Percentiles rank a stretch among this genome's conserved stretches.
These are phyloP conservation scores for Aspergillus carlsbadensis DNA, from an alignment of 495 filamentous ascomycete species.

Conservation along the genomic window DNA sequence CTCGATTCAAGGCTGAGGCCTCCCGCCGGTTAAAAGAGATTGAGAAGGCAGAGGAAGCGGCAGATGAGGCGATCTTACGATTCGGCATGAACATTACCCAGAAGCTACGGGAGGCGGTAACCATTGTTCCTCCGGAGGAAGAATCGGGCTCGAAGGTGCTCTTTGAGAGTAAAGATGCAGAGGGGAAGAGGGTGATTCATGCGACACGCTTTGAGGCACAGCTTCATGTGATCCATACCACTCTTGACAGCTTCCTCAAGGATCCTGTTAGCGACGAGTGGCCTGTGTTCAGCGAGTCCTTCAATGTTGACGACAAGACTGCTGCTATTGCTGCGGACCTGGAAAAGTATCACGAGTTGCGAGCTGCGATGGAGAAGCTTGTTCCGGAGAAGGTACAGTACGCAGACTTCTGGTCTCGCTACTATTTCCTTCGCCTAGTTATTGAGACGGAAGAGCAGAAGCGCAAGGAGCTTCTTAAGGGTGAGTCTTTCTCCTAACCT, in stretches of 20 bases:
- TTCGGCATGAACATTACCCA: constrained; percentile 90
- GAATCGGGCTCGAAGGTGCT: constrained; percentile 52
- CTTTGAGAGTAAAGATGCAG: constrained; percentile 89
- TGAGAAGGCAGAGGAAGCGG: constrained; percentile 93
- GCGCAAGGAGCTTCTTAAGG: constrained; percentile 86
- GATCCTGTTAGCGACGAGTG: constrained; percentile 77
- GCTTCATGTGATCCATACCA: constrained; percentile 90
- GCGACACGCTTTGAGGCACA: constrained; percentile 94
- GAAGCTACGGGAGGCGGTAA: constrained; percentile 89
- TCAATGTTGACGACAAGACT: constrained; percentile 82
- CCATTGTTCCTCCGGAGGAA: constrained; percentile 68
- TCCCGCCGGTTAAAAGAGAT: constrained; percentile 85
- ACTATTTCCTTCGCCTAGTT: constrained; percentile 92
- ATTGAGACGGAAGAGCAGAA: constrained; percentile 95
- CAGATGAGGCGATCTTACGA: constrained; percentile 90
- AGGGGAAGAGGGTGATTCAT: constrained; percentile 88
- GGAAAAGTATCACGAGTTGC: constrained; percentile 83
- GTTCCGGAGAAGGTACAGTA: constrained; percentile 91
- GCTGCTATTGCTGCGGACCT: constrained; percentile 79
- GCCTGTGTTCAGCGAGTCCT: constrained; percentile 69
- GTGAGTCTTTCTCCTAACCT: constrained; percentile 46
- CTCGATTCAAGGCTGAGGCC: constrained; percentile 80
- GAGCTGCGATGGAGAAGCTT: constrained; percentile 90
- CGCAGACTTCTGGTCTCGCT: constrained; percentile 86
- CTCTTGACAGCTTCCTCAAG: constrained; percentile 76